These are phyloP conservation scores for Suillus occidentalis DNA, from an alignment of 768 basidiomycete genomes.

Conservation along the genomic window DNA sequence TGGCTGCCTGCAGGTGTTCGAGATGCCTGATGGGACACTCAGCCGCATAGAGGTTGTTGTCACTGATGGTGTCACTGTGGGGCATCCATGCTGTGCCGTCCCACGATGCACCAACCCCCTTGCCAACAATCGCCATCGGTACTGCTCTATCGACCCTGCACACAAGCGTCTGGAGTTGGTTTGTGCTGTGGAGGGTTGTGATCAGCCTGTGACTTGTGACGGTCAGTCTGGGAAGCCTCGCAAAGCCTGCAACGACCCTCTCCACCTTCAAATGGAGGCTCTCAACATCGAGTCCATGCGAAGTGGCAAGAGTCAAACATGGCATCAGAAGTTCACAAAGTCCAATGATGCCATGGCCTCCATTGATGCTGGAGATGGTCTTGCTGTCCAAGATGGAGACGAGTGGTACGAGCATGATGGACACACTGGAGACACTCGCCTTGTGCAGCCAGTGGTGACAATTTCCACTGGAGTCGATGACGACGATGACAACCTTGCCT, in stretches of 20 bases:
- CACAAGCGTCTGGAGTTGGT: not conserved
- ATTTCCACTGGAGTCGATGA: too few relatives aligned
- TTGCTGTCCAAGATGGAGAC: not conserved
- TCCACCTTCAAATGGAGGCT: not conserved
- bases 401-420: not conserved
- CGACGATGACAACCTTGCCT: too few relatives aligned
- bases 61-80: slow-evolving; percentile 22
- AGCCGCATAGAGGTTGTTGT: slow-evolving; percentile 11
- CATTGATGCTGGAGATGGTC: not conserved
- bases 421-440: not conserved
- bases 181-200: slow-evolving; percentile 9
- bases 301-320: not conserved
- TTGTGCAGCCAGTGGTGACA: not conserved
- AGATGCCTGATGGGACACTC: slow-evolving; percentile 10
- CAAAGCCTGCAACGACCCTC: slow-evolving; percentile 8
- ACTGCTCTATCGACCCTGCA: slow-evolving; percentile 12
- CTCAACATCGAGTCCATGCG: not conserved
- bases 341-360: too few relatives aligned
- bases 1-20: slow-evolving; percentile 23
- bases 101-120: slow-evolving; percentile 13
- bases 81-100: slow-evolving; percentile 15
- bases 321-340: not conserved
- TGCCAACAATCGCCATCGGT: slow-evolving; percentile 16
- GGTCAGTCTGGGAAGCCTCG: not conserved
- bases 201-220: slow-evolving; percentile 1